Evolutionary conservation across 2,329 filamentous ascomycete species (phyloP), one percentile per base, ranked within the genome.

Genomic region (Epichloe brachyelytri): DNA sequence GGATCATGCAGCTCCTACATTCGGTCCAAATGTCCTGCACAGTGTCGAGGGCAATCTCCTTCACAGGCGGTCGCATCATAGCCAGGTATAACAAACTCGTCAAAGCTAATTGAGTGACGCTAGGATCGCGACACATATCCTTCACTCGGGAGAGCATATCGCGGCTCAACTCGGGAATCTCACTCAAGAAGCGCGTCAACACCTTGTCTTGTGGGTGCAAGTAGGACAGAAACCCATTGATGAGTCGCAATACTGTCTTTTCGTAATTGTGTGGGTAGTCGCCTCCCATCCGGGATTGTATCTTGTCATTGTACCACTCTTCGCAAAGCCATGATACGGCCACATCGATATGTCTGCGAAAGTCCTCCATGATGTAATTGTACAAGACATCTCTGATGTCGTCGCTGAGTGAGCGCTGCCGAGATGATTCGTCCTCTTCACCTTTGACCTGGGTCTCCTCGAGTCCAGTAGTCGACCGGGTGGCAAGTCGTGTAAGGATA

Each of bases 251-350:
- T 2, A 82, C 81, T 78, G 86, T 94, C 61, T 80, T 80, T 53
- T 88, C 82, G 66, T 95, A 96, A 65, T 93, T 79, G 36, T 77
- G 62, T 3, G 78, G 73, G 7, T 76, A 74, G 40, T 75, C 71
- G 11, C 65, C 64, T 36, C 65, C 66, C n/a, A 63, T 62, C 50
- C 66, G 72, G 52, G 62, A 70, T 54, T 65, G 69, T 56, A 71
- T 68, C 65, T 67, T 82, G 65, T 97, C 91, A 60, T 90, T 94
- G 67, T 95, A 97, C 91, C 93, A 98, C 68, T 98, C 93, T 66
- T 98, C 93, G 59, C 85, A 95, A 15, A 98, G 76, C 93, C 93
- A 98, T 7, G 85, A 83, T 48, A 97, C 88, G 1, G 89, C 91
- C 20, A 93, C 79, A 58, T 94, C 90, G 55, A 97, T 90, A 43